Base-by-base conservation (phyloP, 331 rosid species). In the Cucumis variabilis region DNA sequence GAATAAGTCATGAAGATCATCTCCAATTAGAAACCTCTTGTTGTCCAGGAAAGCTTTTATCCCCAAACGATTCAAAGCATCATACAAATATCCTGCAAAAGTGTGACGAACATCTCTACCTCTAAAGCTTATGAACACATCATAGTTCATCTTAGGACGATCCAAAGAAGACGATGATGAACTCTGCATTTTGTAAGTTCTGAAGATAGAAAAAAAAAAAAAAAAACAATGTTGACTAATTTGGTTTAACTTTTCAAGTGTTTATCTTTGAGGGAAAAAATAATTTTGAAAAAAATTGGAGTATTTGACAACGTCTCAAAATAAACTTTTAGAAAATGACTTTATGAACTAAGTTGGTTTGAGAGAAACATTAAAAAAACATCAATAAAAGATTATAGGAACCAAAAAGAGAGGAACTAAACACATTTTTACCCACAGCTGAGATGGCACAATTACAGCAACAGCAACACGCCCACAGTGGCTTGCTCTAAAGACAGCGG, bases 61-160 rank as follows among this genome's bases (percentile, higher is more conserved):
- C 58, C 44, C 89, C 23, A 27, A 24, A 4, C 30, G 84, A 17
- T 14, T 11, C 71, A 87, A 37, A 12, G 20, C 66, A 2, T 50
- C 60, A 10, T 87, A 68, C 48, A 87, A 87, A 80, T 44, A 74
- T 37, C 53, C 77, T 8, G 28, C 53, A 28, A 87, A 87, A 28
- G 17, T 21, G 37, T 67, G 20, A 27, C 60, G 58, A 76, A 80
- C 55, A 5, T 85, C 88, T 10, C 24, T 58, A 1, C 89, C 89
- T 30, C 83, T 81, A 27, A 88, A 84, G 41, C 90, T 88, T 53
- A 88, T 30, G 48, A 88, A 88, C 9, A 84, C 85, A 0, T 88
- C 90, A 11, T 37, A 79, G 6, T 21, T 75, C 82, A 41, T 75
- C 51, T 13, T 24, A 23, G 58, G 55, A 41, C 58, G 30, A 75